Evolutionary conservation across 768 basidiomycete genomes (phyloP), one percentile per base, ranked within the genome.

Genomic region (Collybia sordida): DNA sequence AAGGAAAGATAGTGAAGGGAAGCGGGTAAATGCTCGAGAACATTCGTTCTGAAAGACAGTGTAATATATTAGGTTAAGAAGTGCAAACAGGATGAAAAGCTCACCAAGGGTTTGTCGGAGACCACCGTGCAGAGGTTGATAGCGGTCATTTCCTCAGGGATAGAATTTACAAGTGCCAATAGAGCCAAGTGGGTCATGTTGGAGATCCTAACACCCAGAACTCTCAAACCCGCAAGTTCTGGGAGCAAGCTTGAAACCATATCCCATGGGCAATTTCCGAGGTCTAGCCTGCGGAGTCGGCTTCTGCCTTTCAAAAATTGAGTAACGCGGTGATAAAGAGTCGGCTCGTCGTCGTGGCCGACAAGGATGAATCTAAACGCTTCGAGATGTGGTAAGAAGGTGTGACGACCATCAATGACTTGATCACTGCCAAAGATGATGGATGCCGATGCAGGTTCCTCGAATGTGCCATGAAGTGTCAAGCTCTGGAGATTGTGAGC

Each of bases 191-290:
- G 66, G 4, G 67, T 74, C 28, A 86, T 59, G 42, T 77, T 78
- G 11, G 74, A 72, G 52, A 86, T 82, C 27, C 77, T 68, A 23
- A 84, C 81, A 25, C 83, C 76, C 5, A 88, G 62, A 8, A 82
- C 83, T 6, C 83, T 70, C 48, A 88, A 64, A 25, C 73, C 72
- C 1, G 58, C 64, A 19, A 86, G 69, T 21, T 75, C 75, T 0
- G 81, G 80, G 4, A 86, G 64, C 23, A 86, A 64, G 9, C 64
- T 65, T 9, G 69, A 65, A 12, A 80, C 77, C 19, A 86, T 66
- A 22, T 85, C 84, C 80, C 81, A 85, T 2, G 85, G 85, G 59
- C 85, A 88, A 49, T 66, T 73, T 2, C 85, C 84, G 27, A 87
- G 68, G 64, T 86, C 85, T 25, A 87, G 69, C 36, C 80, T 66